Evolutionary conservation across 805 yeast genomes (phyloP), one percentile per base, ranked within the genome.

Genomic region (Nakazawaea peltata): DNA sequence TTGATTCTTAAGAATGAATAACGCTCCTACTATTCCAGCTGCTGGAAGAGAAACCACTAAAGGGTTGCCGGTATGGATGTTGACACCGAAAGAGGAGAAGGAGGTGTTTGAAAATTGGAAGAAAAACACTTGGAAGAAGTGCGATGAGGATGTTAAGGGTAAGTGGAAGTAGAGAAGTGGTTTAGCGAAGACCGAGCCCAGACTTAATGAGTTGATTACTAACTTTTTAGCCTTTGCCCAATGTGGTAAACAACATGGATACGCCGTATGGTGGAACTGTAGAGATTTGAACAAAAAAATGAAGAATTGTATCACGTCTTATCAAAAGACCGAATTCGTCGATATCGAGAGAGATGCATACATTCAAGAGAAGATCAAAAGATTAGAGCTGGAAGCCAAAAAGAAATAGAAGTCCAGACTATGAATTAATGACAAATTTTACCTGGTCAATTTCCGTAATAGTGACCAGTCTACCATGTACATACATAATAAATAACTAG

Each of bases 41-140:
- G n/a, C n/a, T n/a, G n/a, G n/a, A n/a, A n/a, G n/a, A n/a, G n/a
- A 50, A 28, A 47, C 53, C 27, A 49, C 52, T 5, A 53, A 53
- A 2, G 61, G 61, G 7, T 58, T 82, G 19, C 94, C 94, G 1
- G 61, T 71, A 10, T 83, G 94, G 94, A 71, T 81, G 43, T 60
- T 83, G 16, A 71, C 84, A 0, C 90, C 92, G 11, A 69, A 67
- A 43, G 92, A 83, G 51, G 94, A 83, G 50, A 77, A 76, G 55
- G 71, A 75, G 40, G 77, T 81, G 24, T 74, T 82, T 48, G 75
- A 71, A 45, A 71, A 82, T 47, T 76, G 88, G 78, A 74, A 81
- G 53, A 68, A 62, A 39, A 65, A 65, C 48, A 73, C 90, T 0
- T 81, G 81, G 62, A 67, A 71, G 30, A 54, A 59, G 38, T 83